Conservation (phyloP, 768 basidiomycete genomes). For the Auricularia auricula-judae region DNA sequence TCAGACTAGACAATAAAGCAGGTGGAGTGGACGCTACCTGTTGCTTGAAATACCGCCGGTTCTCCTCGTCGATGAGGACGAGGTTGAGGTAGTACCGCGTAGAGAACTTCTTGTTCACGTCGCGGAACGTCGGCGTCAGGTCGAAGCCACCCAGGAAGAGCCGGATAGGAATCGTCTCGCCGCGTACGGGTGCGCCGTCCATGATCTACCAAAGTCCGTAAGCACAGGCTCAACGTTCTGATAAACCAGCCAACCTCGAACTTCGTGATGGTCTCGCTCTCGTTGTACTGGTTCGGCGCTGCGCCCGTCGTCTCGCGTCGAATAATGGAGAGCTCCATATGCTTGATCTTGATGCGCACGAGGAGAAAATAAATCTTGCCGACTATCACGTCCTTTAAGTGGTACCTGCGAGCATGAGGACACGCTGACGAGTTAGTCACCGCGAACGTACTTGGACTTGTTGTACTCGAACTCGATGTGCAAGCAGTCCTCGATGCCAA, state of each 20-base stretch:
- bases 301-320: constrained; percentile 94
- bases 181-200: constrained; percentile 97
- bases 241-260: constrained; percentile 43
- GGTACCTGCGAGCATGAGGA: constrained; percentile 54
- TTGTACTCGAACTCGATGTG: constrained; percentile 99
- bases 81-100: constrained; percentile 95
- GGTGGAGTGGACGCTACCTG: constrained; percentile 38
- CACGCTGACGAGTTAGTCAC: background rate
- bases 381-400: constrained; percentile 96
- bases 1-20: background rate
- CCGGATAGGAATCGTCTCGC: constrained; percentile 96
- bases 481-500: constrained; percentile 96
- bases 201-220: constrained; percentile 42
- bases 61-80: constrained; percentile 96
- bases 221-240: background rate
- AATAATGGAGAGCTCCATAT: constrained; percentile 98
- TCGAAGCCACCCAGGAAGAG: constrained; percentile 98
- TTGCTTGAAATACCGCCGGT: constrained; percentile 95
- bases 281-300: constrained; percentile 98
- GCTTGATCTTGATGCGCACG: constrained; percentile 98
- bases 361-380: constrained; percentile 99
- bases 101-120: constrained; percentile 99
- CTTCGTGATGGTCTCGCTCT: constrained; percentile 97
- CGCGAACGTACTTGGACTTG: constrained; percentile 78
- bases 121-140: constrained; percentile 95